Conservation (phyloP, 495 filamentous ascomycete species). For the Aspergillus coremiiformis region DNA sequence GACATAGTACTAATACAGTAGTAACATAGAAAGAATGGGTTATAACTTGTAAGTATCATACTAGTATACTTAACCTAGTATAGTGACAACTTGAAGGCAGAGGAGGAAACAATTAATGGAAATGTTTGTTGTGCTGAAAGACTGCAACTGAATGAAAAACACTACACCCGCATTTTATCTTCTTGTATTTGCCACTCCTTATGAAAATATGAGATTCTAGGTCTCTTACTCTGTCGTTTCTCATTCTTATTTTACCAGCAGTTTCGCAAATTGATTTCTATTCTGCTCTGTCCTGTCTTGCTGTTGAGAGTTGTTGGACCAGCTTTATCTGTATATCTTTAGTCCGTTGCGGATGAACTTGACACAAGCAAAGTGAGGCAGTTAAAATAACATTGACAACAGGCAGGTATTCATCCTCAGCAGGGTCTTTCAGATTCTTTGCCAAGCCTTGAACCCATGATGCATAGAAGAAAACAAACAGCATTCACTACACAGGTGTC, state of each 20-base stretch:
- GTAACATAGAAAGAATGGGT: too few relatives aligned
- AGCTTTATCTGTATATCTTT: background rate
- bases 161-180: background rate
- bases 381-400: background rate
- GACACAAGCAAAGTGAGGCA: background rate
- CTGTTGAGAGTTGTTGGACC: background rate
- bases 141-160: background rate
- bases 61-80: too few relatives aligned
- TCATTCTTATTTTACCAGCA: background rate
- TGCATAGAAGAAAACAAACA: background rate
- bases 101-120: background rate
- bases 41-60: too few relatives aligned
- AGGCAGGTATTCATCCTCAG: too few relatives aligned
- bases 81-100: too few relatives aligned
- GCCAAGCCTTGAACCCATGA: too few relatives aligned
- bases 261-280: background rate
- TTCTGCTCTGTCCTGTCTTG: background rate
- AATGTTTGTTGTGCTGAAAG: background rate
- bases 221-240: background rate
- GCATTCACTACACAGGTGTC: background rate
- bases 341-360: background rate
- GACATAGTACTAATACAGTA: too few relatives aligned
- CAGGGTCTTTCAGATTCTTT: too few relatives aligned
- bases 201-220: background rate
- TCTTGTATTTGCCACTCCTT: background rate